Evolutionary conservation across 257 asterid species (phyloP).

Genomic region (Petunia axillaris): DNA sequence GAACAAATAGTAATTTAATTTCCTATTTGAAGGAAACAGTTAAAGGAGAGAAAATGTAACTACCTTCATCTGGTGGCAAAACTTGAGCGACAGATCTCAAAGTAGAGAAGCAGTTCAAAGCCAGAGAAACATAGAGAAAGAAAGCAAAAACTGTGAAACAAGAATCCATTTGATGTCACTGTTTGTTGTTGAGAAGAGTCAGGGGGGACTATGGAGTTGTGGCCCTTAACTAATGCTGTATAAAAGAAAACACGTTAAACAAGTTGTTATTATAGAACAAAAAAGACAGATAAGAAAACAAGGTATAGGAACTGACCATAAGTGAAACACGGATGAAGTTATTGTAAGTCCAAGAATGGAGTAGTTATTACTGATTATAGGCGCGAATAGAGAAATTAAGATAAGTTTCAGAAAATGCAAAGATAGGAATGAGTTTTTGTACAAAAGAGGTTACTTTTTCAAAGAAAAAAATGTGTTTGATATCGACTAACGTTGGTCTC

Average conservation of each 20-base stretch:
- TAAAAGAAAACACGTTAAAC: not conserved
- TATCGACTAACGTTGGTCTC: not conserved
- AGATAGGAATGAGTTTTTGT: not conserved
- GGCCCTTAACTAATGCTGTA: not conserved
- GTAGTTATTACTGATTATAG: not conserved
- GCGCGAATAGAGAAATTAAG: conserved; percentile 13
- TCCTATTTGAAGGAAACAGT: not conserved
- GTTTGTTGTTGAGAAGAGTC: not conserved
- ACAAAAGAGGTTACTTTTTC: not conserved
- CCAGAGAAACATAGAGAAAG: not conserved
- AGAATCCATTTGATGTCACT: conserved; percentile 9
- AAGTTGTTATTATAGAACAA: not conserved
- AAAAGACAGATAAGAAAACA: not conserved
- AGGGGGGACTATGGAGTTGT: not conserved
- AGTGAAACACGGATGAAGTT: not conserved
- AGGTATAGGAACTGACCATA: not conserved
- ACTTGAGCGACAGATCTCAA: conserved; percentile 18
- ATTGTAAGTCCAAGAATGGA: not conserved
- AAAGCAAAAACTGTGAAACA: conserved; percentile 13
- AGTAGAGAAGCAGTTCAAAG: not conserved
- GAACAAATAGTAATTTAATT: not conserved
- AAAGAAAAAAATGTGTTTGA: not conserved
- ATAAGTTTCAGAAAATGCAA: not conserved
- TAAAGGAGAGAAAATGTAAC: not conserved
- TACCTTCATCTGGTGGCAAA: conserved; percentile 30